Evolutionary conservation across 192 early-diverging fungal genomes (phyloP).

Genomic region (Podila epicladia): DNA sequence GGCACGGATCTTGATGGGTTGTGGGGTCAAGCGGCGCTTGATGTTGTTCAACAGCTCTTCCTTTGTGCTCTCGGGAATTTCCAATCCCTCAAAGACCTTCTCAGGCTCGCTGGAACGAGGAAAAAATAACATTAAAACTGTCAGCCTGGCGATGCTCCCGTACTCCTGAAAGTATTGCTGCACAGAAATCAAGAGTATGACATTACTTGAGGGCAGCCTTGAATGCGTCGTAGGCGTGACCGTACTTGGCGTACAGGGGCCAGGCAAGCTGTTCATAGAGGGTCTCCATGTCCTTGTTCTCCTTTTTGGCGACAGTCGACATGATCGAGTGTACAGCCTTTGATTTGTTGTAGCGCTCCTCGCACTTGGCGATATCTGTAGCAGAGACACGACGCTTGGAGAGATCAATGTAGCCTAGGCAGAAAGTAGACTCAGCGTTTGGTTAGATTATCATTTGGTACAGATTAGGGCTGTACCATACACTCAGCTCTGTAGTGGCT

Average conservation of each 20-base stretch:
- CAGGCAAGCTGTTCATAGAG: constrained; percentile 89
- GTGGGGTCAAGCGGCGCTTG: constrained; percentile 91
- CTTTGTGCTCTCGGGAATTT: constrained; percentile 66
- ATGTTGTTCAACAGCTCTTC: constrained; percentile 88
- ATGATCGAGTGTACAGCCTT: constrained; percentile 90
- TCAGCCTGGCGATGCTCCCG: too few relatives aligned
- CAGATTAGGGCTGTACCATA: neutral
- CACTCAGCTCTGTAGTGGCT: neutral
- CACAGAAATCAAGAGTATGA: constrained; percentile 2
- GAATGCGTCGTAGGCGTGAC: constrained; percentile 98
- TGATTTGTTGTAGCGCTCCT: constrained; percentile 94
- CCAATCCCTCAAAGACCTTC: constrained; percentile 84
- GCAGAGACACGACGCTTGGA: constrained; percentile 93
- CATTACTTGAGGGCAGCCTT: constrained; percentile 87
- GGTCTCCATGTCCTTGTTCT: constrained; percentile 81
- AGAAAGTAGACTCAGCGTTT: neutral
- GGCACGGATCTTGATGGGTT: constrained; percentile 95
- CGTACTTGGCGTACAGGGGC: constrained; percentile 96
- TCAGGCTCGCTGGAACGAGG: constrained; percentile 74
- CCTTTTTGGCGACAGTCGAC: constrained; percentile 89
- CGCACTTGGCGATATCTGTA: constrained; percentile 90
- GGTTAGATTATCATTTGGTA: neutral
- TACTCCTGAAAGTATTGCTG: too few relatives aligned
- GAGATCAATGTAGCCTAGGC: constrained; percentile 95
- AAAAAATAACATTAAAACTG: constrained; percentile 5